Conservation (phyloP, 1,284 basidiomycete genomes). For the Meripilus lineatus region DNA sequence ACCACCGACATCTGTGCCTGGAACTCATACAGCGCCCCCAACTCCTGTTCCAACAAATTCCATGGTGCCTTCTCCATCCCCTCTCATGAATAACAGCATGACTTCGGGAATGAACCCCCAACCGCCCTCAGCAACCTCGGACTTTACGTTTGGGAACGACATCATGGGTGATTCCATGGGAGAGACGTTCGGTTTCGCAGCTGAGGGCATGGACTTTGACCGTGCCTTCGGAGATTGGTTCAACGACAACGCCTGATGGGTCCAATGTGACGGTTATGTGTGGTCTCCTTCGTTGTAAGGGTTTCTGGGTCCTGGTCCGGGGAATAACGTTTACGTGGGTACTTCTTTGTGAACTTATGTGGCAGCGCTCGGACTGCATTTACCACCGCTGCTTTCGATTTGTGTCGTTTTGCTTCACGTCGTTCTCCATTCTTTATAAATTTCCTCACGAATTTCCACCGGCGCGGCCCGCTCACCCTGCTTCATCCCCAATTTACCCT, state of each 20-base stretch:
- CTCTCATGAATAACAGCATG: constrained; percentile 16
- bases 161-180: constrained; percentile 22
- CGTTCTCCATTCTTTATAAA: background rate
- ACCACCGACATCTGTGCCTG: constrained; percentile 21
- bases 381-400: background rate
- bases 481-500: too few species aligned
- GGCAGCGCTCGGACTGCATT: background rate
- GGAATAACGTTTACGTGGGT: background rate
- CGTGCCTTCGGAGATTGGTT: constrained; percentile 69
- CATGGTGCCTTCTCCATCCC: background rate
- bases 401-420: background rate
- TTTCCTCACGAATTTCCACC: background rate
- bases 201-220: constrained; percentile 53
- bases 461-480: background rate
- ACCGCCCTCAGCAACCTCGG: background rate
- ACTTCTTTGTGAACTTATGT: background rate
- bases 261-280: background rate
- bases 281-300: constrained; percentile 1
- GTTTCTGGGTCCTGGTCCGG: background rate
- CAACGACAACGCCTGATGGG: constrained; percentile 23
- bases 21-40: constrained; percentile 6
- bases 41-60: constrained; percentile 1
- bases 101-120: constrained; percentile 1
- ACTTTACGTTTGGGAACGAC: constrained; percentile 8
- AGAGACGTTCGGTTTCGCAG: constrained; percentile 30